Conservation (phyloP, 2,329 filamentous ascomycete genomes). For the Fusarium hostae region DNA sequence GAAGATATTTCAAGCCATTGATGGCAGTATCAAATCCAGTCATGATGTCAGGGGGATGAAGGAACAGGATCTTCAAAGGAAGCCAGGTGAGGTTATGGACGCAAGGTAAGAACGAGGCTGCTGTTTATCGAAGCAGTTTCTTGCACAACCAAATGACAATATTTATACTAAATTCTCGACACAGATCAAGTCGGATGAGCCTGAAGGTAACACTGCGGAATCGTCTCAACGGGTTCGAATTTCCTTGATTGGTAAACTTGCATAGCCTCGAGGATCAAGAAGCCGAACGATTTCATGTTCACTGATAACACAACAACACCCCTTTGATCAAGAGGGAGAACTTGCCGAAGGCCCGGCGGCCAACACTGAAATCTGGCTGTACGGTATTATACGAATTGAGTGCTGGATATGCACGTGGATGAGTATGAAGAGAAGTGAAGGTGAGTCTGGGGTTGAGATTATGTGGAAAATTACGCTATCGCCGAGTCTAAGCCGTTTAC, state of each 20-base stretch:
- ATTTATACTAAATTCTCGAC: neutral
- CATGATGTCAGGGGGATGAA: neutral
- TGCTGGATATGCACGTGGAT: neutral
- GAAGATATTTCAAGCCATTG: neutral
- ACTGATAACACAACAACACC: conserved; percentile 3
- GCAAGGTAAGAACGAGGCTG: neutral
- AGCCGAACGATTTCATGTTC: conserved; percentile 18
- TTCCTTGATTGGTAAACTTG: conserved; percentile 6
- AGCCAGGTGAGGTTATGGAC: neutral
- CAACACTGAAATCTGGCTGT: neutral
- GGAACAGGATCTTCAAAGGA: neutral
- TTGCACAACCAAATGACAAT: neutral
- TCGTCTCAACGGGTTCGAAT: neutral
- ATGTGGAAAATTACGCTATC: conserved; percentile 23
- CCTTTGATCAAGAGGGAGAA: neutral
- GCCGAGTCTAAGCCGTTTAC: conserved; percentile 26
- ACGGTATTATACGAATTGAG: neutral
- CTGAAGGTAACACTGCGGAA: conserved; percentile 4
- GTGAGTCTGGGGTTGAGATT: neutral
- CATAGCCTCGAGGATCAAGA: conserved; percentile 15
- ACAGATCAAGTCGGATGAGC: neutral
- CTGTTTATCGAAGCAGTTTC: neutral
- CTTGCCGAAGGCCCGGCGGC: conserved; percentile 25
- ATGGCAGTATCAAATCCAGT: neutral
- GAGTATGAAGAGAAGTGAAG: neutral